Percentiles rank a stretch among this genome's conserved stretches.
These are phyloP conservation scores for Penicillium alfredii DNA, from an alignment of 495 filamentous ascomycete species.

Conservation along the genomic window DNA sequence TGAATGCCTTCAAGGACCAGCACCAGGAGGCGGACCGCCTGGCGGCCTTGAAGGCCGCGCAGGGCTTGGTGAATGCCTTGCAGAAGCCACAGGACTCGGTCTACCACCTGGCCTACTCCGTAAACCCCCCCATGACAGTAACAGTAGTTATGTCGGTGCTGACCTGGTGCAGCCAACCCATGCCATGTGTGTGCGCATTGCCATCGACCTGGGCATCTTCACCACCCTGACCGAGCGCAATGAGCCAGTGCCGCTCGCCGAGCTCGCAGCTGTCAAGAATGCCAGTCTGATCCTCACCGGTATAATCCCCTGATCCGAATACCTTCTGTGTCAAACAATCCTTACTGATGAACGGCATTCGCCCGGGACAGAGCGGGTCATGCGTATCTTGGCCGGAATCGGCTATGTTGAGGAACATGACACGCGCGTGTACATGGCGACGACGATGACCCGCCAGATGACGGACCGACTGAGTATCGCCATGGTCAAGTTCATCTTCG, in stretches of 20 bases:
- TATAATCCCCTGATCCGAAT: too few species aligned
- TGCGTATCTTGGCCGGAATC: slow-evolving; percentile 16
- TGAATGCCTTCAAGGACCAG: too few species aligned
- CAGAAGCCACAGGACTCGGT: too few species aligned
- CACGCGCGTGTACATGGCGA: slow-evolving; percentile 8
- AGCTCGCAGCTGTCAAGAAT: slow-evolving; percentile 11
- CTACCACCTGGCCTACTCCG: too few species aligned
- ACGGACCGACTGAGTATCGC: slow-evolving; percentile 7
- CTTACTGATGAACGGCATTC: too few species aligned
- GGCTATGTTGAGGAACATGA: slow-evolving; percentile 14
- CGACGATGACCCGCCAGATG: slow-evolving; percentile 15
- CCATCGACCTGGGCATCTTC: slow-evolving; percentile 15
- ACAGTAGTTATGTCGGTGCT: too few species aligned
- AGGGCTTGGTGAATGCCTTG: too few species aligned
- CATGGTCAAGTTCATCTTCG: slow-evolving; percentile 17
- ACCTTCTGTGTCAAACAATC: too few species aligned
- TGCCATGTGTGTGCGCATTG: slow-evolving; percentile 13
- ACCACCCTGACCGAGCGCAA: slow-evolving; percentile 6
- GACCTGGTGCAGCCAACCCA: slow-evolving; percentile 19
- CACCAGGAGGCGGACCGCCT: too few species aligned
- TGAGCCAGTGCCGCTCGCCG: slow-evolving; percentile 6
- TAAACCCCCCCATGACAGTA: too few species aligned
- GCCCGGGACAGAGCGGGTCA: slow-evolving; percentile 15
- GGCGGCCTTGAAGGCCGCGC: too few species aligned
- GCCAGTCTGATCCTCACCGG: slow-evolving; percentile 7